A percentile compares a stretch with the other conserved stretches of the same genome.
phyloP scores from a whole-genome alignment of 1,284 basidiomycete species.

The Chiua sp. region DNA sequence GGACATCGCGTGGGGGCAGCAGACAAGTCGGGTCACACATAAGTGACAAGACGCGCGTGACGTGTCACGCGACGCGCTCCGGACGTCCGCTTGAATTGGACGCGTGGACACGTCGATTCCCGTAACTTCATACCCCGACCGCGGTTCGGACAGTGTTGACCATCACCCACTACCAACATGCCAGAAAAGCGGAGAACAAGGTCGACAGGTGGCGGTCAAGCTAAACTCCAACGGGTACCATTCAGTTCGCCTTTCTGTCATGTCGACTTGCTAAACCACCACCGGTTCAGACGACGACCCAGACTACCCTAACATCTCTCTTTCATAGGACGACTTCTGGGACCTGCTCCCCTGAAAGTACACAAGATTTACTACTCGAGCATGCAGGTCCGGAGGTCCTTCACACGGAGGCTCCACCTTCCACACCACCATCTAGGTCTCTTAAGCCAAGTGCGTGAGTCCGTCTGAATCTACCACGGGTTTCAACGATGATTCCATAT shows the following conservation, averaged over 20 bases:
- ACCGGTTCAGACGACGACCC: constrained; percentile 21
- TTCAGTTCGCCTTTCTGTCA: neutral
- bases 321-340: constrained; percentile 28
- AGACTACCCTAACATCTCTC: constrained; percentile 31
- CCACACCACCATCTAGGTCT: neutral
- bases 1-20: constrained; percentile 7
- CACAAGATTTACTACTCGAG: constrained; percentile 3
- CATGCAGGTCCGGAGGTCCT: neutral
- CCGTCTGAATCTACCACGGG: neutral
- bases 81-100: neutral
- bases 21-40: neutral
- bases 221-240: constrained; percentile 22
- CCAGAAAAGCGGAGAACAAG: constrained; percentile 31
- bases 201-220: constrained; percentile 8
- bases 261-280: constrained; percentile 8
- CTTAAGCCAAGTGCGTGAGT: constrained; percentile 26
- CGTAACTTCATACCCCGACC: neutral
- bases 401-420: constrained; percentile 1
- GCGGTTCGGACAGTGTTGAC: neutral
- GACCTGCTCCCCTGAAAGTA: neutral
- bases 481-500: constrained; percentile 2
- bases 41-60: constrained; percentile 17
- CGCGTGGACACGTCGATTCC: no score
- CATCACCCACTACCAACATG: constrained; percentile 17
- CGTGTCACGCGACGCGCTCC: constrained; percentile 34